Base-by-base conservation (phyloP, 768 basidiomycete genomes). In the Boletus rubroflammeus region DNA sequence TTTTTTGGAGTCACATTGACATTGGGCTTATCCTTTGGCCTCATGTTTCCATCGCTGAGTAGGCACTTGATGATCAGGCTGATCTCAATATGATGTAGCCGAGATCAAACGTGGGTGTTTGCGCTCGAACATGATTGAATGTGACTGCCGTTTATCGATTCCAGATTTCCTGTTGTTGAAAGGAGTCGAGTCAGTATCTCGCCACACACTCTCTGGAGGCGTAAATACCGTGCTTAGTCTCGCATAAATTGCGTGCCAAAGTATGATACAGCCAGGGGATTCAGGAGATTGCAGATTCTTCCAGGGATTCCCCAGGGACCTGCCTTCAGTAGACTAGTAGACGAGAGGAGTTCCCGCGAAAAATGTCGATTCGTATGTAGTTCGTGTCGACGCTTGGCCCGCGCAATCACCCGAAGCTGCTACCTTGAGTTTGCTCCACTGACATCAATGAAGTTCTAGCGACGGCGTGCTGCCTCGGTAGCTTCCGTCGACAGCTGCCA, bases 271-370 rank as follows among this genome's bases (percentile, higher is more conserved):
- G 9, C 3, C 17, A n/a, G 38, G 35, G 9, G 14, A 11, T 21
- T 28, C 15, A 17, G 23, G 46, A 38, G 51, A 39, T 15, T 41
- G 17, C 7, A 50, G 7, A 38, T 21, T 59, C 21, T 8, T 21
- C 34, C 7, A 17, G 25, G 34, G 32, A 51, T 23, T 10, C 42
- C 34, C 45, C 31, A 17, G 5, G 28, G 47, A 6, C 47, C n/a
- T 6, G 11, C 8, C 19, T 15, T 23, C 5, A 35, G 15, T 21
- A 47, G 15, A 59, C 41, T 3, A 35, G 15, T 21, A 47, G 15
- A 59, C 41, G 15, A 49, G 43, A 47, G 45, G 21, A 41, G 40
- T 42, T 57, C 62, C 62, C 59, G 59, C 59, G 53, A 63, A 63
- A 55, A 53, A 52, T 36, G 21, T 46, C 3, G 3, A 29, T 36